phyloP scores from a whole-genome alignment of 768 basidiomycete species.

The Mycena sanguinolenta region DNA sequence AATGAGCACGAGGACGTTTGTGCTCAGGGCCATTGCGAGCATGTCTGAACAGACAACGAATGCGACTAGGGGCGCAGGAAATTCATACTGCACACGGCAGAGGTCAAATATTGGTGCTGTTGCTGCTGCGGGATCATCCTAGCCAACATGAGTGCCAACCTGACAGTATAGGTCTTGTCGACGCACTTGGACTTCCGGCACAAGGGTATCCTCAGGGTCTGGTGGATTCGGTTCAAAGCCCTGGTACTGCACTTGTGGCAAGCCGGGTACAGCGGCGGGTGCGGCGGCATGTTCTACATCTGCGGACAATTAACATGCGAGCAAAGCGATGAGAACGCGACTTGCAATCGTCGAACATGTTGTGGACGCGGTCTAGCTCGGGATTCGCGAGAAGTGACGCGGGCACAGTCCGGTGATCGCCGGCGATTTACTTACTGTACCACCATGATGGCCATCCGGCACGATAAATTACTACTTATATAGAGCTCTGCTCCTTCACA shows the following conservation, averaged over 20 bases:
- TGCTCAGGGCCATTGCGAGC: constrained; percentile 85
- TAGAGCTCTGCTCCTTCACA: no score
- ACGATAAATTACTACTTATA: no score
- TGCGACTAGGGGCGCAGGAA: constrained; percentile 86
- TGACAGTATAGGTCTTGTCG: constrained; percentile 1
- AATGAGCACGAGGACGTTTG: constrained; percentile 87
- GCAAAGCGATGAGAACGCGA: constrained; percentile 23
- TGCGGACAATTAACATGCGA: constrained; percentile 47
- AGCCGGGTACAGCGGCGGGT: constrained; percentile 53
- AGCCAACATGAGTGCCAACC: constrained; percentile 17
- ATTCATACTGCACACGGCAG: constrained; percentile 89
- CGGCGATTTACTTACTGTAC: no score
- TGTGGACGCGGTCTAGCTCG: constrained; percentile 1
- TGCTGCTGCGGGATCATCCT: constrained; percentile 54
- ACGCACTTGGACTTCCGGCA: constrained; percentile 50
- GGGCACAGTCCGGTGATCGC: background rate
- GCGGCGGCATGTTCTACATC: constrained; percentile 89
- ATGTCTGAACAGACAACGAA: constrained; percentile 90
- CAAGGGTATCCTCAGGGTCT: constrained; percentile 60
- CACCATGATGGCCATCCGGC: no score
- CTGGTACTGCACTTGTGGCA: constrained; percentile 82
- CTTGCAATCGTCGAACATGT: constrained; percentile 80
- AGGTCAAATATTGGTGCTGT: constrained; percentile 82
- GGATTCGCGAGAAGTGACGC: constrained; percentile 7
- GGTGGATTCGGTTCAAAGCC: constrained; percentile 87